phyloP scores from a whole-genome alignment of 169 alveolate species.

The Eimeria falciformis region DNA sequence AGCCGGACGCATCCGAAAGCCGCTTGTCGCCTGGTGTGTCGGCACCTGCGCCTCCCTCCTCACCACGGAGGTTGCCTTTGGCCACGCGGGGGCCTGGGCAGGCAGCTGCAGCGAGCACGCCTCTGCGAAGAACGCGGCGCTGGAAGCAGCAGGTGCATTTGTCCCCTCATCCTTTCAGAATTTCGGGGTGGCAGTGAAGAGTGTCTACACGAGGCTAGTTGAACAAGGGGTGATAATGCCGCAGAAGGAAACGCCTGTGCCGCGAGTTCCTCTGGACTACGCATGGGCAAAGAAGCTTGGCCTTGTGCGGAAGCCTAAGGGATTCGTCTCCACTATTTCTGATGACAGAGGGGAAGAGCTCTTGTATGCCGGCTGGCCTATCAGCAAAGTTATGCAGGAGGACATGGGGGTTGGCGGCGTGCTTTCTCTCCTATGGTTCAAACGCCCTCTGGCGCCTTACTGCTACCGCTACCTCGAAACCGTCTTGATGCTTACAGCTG shows the following conservation, averaged over 20 bases:
- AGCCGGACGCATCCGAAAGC: slow-evolving; percentile 81
- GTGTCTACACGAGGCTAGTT: slow-evolving; percentile 43
- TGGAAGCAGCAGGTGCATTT: slow-evolving; percentile 61
- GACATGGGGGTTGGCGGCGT: slow-evolving; percentile 81
- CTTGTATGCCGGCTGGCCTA: slow-evolving; percentile 49
- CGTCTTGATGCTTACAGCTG: slow-evolving; percentile 81
- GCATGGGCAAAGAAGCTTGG: slow-evolving; percentile 84
- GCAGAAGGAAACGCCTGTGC: slow-evolving; percentile 22
- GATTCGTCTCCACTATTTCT: slow-evolving; percentile 80
- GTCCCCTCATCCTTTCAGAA: slow-evolving; percentile 80
- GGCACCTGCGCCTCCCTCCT: slow-evolving; percentile 80
- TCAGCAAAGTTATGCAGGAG: slow-evolving; percentile 56
- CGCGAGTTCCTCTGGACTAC: slow-evolving; percentile 80
- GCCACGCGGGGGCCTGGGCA: slow-evolving; percentile 78
- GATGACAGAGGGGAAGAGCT: slow-evolving; percentile 82
- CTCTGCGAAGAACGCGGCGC: slow-evolving; percentile 61
- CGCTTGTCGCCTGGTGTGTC: slow-evolving; percentile 83
- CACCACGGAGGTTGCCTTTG: slow-evolving; percentile 68
- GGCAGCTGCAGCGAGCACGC: slow-evolving; percentile 63
- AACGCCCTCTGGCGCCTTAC: slow-evolving; percentile 77
- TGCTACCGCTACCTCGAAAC: slow-evolving; percentile 80
- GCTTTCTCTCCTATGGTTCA: slow-evolving; percentile 82
- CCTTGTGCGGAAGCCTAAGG: slow-evolving; percentile 80
- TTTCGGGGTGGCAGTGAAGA: slow-evolving; percentile 70
- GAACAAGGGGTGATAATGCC: slow-evolving; percentile 52